Base-by-base conservation (phyloP, 495 filamentous ascomycete species). In the Penicillium roqueforti region DNA sequence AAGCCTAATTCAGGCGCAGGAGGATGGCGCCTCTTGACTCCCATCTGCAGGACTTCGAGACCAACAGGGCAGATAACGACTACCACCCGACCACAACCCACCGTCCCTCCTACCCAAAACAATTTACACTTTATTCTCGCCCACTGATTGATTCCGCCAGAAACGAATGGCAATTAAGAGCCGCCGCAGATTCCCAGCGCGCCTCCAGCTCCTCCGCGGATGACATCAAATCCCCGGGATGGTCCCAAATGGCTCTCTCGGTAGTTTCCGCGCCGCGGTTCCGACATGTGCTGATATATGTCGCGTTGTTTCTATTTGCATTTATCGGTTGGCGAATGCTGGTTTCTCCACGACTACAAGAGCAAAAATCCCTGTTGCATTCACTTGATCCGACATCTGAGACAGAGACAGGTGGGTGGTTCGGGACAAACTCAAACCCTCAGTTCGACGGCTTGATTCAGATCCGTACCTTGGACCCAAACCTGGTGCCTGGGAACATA, bases 381-480 rank as follows among this genome's bases (percentile, higher is more conserved):
- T 65, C 72, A 10, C 60, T 81, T 32, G 70, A 77, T 47, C 64
- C 63, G 23, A 46, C 63, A 9, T 56, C 66, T 4, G 69, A 73
- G 58, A 53, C 60, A 7, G 55, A 51, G 6, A 59, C 55, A 1
- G 66, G 67, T 8, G 76, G 74, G 1, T 75, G 69, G 63, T 83
- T 73, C 57, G 81, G 81, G 0, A 47, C 62, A 3, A 84, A 82
- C 56, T 57, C 73, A 32, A 41, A 72, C 52, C 77, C 78, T 19
- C 57, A 61, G 3, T 79, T 83, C 36, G 68, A 71, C 45, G 70
- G 76, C 47, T 63, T 84, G 57, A 68, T 76, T n/a, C 75, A 76
- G 26, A 61, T 80, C 18, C 54, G 45, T 13, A 69, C 55, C 2
- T 47, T 82, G 56, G 70, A 82, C 49, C 55, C 66, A 9, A 50